Conservation (phyloP, 805 yeast species). For the Zygosaccharomyces bailii region DNA sequence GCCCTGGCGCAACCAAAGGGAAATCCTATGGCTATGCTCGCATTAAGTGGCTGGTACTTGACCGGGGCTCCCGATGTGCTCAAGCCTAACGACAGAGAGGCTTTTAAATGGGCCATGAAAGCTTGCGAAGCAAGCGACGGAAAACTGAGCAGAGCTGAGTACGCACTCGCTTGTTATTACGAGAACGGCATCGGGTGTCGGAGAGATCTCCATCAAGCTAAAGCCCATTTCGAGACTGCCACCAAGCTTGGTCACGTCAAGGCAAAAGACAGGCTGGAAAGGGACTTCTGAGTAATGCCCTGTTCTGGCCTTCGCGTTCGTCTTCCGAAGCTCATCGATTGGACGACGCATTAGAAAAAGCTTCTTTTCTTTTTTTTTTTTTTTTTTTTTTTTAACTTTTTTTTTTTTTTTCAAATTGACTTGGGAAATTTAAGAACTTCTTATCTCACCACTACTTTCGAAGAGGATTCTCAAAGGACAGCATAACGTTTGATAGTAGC, state of each 20-base stretch:
- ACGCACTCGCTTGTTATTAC: constrained; percentile 63
- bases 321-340: not conserved
- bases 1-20: constrained; percentile 48
- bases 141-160: constrained; percentile 60
- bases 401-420: not conserved
- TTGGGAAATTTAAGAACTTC: not conserved
- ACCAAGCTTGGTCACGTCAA: constrained; percentile 59
- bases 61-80: constrained; percentile 61
- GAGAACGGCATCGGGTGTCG: constrained; percentile 63
- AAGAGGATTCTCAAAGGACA: not conserved
- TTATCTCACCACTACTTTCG: not conserved
- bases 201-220: constrained; percentile 43
- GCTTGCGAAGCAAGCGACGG: constrained; percentile 50
- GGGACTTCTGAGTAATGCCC: constrained; percentile 2
- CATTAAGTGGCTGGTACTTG: constrained; percentile 72
- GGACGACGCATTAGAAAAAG: not conserved
- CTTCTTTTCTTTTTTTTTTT: not conserved
- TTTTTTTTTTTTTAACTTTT: too few relatives aligned
- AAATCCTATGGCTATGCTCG: constrained; percentile 66
- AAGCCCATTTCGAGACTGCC: constrained; percentile 53
- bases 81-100: constrained; percentile 56
- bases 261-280: constrained; percentile 37
- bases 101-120: constrained; percentile 61
- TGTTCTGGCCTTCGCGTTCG: not conserved
- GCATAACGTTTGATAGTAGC: not conserved